Percentiles rank a stretch among this genome's conserved stretches.
These are phyloP conservation scores for Ailanthus altissimus DNA, from an alignment of 345 rosid genomes.

Conservation along the genomic window DNA sequence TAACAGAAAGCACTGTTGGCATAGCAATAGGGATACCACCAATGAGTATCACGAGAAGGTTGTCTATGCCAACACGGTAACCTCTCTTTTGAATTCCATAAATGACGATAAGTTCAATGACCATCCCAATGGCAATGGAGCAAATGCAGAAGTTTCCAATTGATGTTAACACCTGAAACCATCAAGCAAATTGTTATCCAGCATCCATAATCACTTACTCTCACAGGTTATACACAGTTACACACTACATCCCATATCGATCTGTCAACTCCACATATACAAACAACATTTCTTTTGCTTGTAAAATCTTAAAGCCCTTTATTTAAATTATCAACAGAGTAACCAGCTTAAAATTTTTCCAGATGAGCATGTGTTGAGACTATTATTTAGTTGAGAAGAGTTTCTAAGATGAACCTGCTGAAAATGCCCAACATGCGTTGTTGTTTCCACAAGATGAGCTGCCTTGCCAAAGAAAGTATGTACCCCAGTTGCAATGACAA, in stretches of 20 bases:
- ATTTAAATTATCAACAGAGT: not conserved
- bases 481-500: constrained; percentile 89
- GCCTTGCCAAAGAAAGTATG: constrained; percentile 94
- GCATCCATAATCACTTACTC: not conserved
- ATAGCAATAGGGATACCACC: constrained; percentile 99
- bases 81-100: constrained; percentile 48
- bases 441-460: constrained; percentile 90
- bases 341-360: not conserved
- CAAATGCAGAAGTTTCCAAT: constrained; percentile 97
- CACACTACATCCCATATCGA: not conserved
- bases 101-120: constrained; percentile 62
- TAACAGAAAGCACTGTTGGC: constrained; percentile 97
- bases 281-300: not conserved
- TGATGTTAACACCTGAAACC: constrained; percentile 69
- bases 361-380: not conserved
- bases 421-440: constrained; percentile 86
- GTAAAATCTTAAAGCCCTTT: not conserved
- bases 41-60: constrained; percentile 78
- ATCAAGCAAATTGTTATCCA: constrained; percentile 10
- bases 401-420: constrained; percentile 56
- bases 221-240: not conserved
- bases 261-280: not conserved
- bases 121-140: constrained; percentile 84
- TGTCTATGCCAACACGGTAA: constrained; percentile 76
- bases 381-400: not conserved